A percentile compares a stretch with the other conserved stretches of the same genome.
phyloP scores from a whole-genome alignment of 75 land plant species.

The Sequoia sempervirens region DNA sequence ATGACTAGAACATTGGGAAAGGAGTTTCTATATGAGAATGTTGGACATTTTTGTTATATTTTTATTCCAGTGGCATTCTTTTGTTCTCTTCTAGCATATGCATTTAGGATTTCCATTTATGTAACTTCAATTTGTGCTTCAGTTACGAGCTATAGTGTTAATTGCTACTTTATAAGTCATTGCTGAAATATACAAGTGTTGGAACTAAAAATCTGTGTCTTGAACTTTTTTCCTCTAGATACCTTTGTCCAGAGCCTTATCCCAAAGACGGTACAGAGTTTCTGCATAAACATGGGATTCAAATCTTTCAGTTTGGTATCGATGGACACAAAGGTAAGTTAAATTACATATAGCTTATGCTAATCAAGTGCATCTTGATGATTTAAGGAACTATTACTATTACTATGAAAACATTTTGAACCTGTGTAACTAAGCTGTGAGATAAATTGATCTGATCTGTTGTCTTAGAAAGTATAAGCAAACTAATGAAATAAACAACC shows the following conservation, averaged over 20 bases:
- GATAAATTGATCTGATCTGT: not conserved
- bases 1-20: not conserved
- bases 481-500: not conserved
- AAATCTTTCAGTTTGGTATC: constrained; percentile 80
- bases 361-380: not conserved
- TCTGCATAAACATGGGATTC: constrained; percentile 51
- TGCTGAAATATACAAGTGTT: not conserved
- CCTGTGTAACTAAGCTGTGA: not conserved
- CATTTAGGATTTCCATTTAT: not conserved
- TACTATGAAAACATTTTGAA: not conserved
- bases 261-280: constrained; percentile 66
- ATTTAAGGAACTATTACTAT: not conserved
- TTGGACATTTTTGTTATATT: not conserved
- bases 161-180: not conserved
- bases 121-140: not conserved
- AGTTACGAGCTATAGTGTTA: not conserved
- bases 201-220: not conserved
- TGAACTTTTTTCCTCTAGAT: constrained; percentile 34
- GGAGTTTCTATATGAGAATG: not conserved
- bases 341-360: not conserved
- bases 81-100: not conserved
- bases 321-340: constrained; percentile 80
- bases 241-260: constrained; percentile 87
- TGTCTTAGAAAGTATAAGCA: not conserved
- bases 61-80: not conserved